phyloP scores from a whole-genome alignment of 345 rosid species.

The Rhizophora mangle region DNA sequence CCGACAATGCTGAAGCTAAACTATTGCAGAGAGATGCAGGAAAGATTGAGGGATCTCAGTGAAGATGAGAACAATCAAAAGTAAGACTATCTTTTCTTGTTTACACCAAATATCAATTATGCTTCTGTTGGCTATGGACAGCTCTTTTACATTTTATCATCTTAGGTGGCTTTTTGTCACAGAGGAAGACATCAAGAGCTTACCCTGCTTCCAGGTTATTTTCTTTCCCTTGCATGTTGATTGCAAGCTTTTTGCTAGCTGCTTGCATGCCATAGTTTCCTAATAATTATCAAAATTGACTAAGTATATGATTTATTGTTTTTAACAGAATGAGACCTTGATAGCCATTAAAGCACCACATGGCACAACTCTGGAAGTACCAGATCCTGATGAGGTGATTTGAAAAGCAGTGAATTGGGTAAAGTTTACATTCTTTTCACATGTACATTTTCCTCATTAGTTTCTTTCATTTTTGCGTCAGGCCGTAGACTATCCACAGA shows the following conservation, averaged over 20 bases:
- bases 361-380: conserved; percentile 97
- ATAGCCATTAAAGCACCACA: conserved; percentile 99
- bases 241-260: conserved; percentile 4
- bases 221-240: conserved; percentile 14
- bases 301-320: conserved; percentile 15
- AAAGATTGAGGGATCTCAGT: conserved; percentile 72
- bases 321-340: conserved; percentile 76
- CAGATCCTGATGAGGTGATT: conserved; percentile 98
- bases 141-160: conserved; percentile 26
- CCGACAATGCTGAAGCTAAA: conserved; percentile 29
- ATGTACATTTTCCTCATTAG: conserved; percentile 5
- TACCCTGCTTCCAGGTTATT: conserved; percentile 86
- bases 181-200: conserved; percentile 86
- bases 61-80: conserved; percentile 84
- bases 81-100: conserved; percentile 35
- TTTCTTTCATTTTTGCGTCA: conserved; percentile 26
- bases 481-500: conserved; percentile 89
- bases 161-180: conserved; percentile 93
- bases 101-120: conserved; percentile 9
- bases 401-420: conserved; percentile 11
- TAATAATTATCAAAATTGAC: conserved; percentile 1
- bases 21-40: conserved; percentile 80
- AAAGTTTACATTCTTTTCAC: background rate
- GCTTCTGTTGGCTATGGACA: background rate
- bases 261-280: conserved; percentile 7